Evolutionary conservation across 257 asterid genomes (phyloP).

Genomic region (Solanum pinnatisectum): DNA sequence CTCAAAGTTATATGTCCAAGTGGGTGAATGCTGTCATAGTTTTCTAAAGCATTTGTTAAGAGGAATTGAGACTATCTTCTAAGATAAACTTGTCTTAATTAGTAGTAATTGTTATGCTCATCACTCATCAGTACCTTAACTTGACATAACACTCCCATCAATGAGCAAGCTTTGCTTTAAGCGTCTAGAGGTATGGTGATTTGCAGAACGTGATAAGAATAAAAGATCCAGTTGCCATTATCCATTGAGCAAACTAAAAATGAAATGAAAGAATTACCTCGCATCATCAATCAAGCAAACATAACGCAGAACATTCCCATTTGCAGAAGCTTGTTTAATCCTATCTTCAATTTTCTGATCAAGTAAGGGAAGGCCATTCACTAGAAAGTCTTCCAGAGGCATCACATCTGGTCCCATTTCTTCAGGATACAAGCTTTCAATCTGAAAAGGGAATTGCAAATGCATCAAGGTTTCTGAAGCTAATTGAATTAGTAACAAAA

Average conservation of each 20-base stretch:
- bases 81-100: neutral
- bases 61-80: neutral
- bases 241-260: too few relatives aligned
- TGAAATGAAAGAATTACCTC: slow-evolving; percentile 30
- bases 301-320: slow-evolving; percentile 84
- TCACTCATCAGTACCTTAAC: neutral
- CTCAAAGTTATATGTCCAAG: neutral
- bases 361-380: slow-evolving; percentile 62
- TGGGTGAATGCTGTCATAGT: neutral
- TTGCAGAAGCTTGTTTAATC: slow-evolving; percentile 51
- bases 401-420: slow-evolving; percentile 74
- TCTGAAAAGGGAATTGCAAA: slow-evolving; percentile 22
- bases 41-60: neutral
- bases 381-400: slow-evolving; percentile 66
- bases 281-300: slow-evolving; percentile 69
- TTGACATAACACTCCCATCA: neutral
- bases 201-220: too few relatives aligned
- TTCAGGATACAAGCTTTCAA: slow-evolving; percentile 85
- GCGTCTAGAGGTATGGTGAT: neutral
- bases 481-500: neutral
- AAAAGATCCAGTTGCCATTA: too few relatives aligned
- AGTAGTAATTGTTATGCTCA: neutral
- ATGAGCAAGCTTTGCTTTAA: neutral
- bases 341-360: slow-evolving; percentile 17
- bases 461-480: neutral